phyloP scores from a whole-genome alignment of 2,329 filamentous ascomycete species.

The Cladosporium sp. region DNA sequence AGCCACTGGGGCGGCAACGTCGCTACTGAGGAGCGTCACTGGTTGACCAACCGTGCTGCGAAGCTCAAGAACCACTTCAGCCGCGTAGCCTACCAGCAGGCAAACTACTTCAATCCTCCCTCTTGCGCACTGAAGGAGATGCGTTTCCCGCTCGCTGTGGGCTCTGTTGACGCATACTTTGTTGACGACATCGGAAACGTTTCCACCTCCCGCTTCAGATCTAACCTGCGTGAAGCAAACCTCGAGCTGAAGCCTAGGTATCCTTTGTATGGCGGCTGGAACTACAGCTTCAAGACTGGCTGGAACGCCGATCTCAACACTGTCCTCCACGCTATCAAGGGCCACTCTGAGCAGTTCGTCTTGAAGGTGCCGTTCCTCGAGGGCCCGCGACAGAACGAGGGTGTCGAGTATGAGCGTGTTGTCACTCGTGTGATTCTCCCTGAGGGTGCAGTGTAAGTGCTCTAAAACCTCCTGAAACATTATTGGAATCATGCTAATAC shows the following conservation, averaged over 20 bases:
- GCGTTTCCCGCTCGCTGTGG: constrained; percentile 71
- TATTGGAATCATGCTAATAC: constrained; percentile 14
- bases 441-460: constrained; percentile 76
- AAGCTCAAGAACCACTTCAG: constrained; percentile 54
- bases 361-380: constrained; percentile 91
- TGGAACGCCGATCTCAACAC: constrained; percentile 85
- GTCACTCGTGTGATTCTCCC: constrained; percentile 80
- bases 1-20: constrained; percentile 98
- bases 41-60: constrained; percentile 80
- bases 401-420: constrained; percentile 78
- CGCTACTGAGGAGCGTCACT: constrained; percentile 91
- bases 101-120: constrained; percentile 60
- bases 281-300: constrained; percentile 92
- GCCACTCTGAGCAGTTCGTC: constrained; percentile 65
- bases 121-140: constrained; percentile 77
- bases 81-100: constrained; percentile 46
- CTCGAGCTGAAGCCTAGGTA: constrained; percentile 91
- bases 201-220: constrained; percentile 84
- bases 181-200: constrained; percentile 96
- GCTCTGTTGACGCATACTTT: constrained; percentile 86
- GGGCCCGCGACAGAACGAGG: constrained; percentile 80
- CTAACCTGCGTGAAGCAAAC: constrained; percentile 58
- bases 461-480: background rate
- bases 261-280: constrained; percentile 96
- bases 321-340: constrained; percentile 63